A percentile compares a stretch with the other conserved stretches of the same genome.
Evolutionary conservation across 2,329 filamentous ascomycete genomes (phyloP).

Genomic region (Gaeumannomyces tritici): DNA sequence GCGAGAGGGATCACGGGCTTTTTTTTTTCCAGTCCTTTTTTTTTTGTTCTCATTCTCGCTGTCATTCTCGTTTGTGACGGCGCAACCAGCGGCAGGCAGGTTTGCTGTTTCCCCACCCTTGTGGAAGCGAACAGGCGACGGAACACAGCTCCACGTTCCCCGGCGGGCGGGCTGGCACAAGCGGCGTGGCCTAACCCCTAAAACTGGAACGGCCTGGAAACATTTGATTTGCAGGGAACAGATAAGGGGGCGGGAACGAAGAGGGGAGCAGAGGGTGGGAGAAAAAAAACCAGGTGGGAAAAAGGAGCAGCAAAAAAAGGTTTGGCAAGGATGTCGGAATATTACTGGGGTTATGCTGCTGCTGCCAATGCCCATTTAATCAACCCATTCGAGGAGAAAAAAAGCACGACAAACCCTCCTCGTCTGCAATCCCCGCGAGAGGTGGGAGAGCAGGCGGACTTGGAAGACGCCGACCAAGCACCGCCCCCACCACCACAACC

Average conservation of each 20-base stretch:
- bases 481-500: conserved; percentile 2
- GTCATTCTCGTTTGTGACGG: too few species aligned
- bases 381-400: conserved; percentile 4
- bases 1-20: too few species aligned
- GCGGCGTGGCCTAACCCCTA: neutral
- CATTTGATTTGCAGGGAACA: neutral
- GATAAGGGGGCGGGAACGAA: neutral
- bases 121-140: neutral
- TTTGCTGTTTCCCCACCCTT: neutral
- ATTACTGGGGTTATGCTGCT: conserved; percentile 9
- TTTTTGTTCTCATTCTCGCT: neutral
- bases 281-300: conserved; percentile 1
- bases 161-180: neutral
- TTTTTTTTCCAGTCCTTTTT: neutral
- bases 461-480: neutral
- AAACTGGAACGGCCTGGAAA: neutral
- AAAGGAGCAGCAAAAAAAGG: neutral
- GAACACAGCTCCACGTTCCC: neutral
- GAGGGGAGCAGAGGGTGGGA: neutral
- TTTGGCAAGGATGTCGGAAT: conserved; percentile 8
- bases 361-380: conserved; percentile 9
- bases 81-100: too few species aligned
- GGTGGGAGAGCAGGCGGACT: neutral
- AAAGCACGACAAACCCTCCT: neutral
- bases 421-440: neutral